These are phyloP conservation scores for Saccharomycopsis sp. DNA, from an alignment of 805 yeast species.

Conservation along the genomic window DNA sequence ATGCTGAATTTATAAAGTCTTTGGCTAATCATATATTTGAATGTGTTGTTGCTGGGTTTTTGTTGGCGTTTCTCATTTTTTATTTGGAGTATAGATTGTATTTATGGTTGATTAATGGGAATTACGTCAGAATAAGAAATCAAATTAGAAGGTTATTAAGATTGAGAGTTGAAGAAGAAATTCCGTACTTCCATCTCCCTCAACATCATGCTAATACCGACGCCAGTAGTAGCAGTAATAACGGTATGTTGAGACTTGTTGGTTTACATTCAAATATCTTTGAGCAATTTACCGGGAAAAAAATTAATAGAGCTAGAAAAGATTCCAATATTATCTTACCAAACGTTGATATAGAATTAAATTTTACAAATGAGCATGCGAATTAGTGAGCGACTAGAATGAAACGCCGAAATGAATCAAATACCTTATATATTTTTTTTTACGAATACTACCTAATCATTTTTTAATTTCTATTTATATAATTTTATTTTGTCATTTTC, in stretches of 20 bases:
- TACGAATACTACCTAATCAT: too few species aligned
- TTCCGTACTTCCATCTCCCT: conserved; percentile 1
- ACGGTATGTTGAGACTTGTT: conserved; percentile 18
- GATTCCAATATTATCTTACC: conserved; percentile 22
- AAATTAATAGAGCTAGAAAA: conserved; percentile 19
- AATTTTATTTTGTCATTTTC: too few species aligned
- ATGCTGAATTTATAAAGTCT: conserved; percentile 70
- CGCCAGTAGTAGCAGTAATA: conserved; percentile 3
- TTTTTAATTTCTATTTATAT: too few species aligned
- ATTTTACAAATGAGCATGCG: conserved; percentile 12
- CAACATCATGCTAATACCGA: neutral
- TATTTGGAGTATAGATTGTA: conserved; percentile 42
- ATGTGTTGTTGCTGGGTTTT: conserved; percentile 65
- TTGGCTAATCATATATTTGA: conserved; percentile 68
- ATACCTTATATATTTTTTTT: too few species aligned
- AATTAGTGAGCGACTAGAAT: too few species aligned
- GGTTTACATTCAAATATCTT: conserved; percentile 17
- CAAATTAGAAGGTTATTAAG: conserved; percentile 1
- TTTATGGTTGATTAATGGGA: conserved; percentile 32
- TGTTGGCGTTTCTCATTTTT: conserved; percentile 43
- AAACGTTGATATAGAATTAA: conserved; percentile 21
- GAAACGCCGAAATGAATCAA: too few species aligned
- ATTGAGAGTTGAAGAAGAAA: neutral
- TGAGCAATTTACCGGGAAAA: conserved; percentile 15
- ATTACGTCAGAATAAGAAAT: conserved; percentile 16